Evolutionary conservation across 2,329 filamentous ascomycete genomes (phyloP).

Genomic region (Knufia petricola): DNA sequence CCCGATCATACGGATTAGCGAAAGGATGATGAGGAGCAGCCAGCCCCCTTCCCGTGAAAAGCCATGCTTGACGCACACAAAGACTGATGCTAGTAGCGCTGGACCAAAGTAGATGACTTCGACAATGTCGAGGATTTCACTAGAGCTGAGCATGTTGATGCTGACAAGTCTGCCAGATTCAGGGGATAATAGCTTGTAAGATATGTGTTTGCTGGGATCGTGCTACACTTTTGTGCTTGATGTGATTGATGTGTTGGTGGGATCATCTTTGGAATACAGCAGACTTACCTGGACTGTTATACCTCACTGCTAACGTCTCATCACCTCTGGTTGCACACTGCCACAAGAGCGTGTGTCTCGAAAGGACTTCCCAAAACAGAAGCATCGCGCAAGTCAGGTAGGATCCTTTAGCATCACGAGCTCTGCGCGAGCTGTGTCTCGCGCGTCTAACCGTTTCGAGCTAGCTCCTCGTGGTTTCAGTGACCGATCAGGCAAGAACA

Average conservation of each 20-base stretch:
- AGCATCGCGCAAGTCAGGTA: neutral
- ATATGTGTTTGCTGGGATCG: no score
- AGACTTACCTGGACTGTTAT: neutral
- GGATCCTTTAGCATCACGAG: neutral
- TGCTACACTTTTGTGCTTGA: neutral
- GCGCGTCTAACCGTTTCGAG: no score
- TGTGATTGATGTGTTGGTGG: neutral
- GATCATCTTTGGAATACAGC: neutral
- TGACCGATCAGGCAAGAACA: no score
- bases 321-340: neutral
- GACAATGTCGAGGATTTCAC: slow-evolving; percentile 22
- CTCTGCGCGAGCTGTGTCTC: neutral
- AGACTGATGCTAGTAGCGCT: slow-evolving; percentile 24
- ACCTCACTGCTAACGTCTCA: neutral
- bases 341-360: neutral
- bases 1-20: slow-evolving; percentile 43
- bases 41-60: slow-evolving; percentile 40
- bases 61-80: slow-evolving; percentile 31
- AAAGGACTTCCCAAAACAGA: slow-evolving; percentile 1
- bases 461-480: no score
- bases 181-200: no score
- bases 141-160: slow-evolving; percentile 12
- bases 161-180: no score
- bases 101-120: slow-evolving; percentile 32
- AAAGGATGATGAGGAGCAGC: slow-evolving; percentile 46